Conservation (phyloP, 2,329 filamentous ascomycete species). For the Mariannaea sp. region DNA sequence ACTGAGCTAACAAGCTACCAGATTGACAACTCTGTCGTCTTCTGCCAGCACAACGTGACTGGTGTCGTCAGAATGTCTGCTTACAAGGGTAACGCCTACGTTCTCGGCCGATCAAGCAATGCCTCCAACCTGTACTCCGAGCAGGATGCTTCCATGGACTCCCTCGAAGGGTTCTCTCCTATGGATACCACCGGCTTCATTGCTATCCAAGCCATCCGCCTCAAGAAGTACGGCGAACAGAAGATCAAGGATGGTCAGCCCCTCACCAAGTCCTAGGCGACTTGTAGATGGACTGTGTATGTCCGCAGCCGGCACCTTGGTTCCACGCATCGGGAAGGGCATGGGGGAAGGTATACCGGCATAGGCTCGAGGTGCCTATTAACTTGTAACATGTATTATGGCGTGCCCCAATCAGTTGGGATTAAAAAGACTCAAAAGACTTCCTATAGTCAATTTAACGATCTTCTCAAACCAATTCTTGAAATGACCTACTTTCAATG, state of each 20-base stretch:
- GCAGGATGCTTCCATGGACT: constrained; percentile 54
- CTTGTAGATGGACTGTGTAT: no score
- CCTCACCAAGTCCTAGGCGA: constrained; percentile 18
- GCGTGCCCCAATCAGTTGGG: no score
- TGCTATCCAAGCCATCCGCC: constrained; percentile 67
- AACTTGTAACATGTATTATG: no score
- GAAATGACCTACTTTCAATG: no score
- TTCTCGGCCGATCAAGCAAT: constrained; percentile 46
- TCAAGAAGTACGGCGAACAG: constrained; percentile 49
- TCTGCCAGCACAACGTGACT: constrained; percentile 55
- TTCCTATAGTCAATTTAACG: no score
- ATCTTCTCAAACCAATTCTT: no score
- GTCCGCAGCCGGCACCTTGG: no score
- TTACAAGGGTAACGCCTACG: constrained; percentile 45
- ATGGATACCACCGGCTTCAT: constrained; percentile 59
- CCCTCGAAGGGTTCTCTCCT: constrained; percentile 49
- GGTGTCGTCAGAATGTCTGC: constrained; percentile 44
- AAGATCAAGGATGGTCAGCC: constrained; percentile 29
- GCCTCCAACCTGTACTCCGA: constrained; percentile 53
- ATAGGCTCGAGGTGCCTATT: no score
- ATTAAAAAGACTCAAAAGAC: no score
- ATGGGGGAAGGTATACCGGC: no score
- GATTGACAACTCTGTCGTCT: constrained; percentile 56
- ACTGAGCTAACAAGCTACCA: no score
- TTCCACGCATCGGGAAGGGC: no score